Evolutionary conservation across 208 protist species (phyloP).

Genomic region (Trypanosoma mega): DNA sequence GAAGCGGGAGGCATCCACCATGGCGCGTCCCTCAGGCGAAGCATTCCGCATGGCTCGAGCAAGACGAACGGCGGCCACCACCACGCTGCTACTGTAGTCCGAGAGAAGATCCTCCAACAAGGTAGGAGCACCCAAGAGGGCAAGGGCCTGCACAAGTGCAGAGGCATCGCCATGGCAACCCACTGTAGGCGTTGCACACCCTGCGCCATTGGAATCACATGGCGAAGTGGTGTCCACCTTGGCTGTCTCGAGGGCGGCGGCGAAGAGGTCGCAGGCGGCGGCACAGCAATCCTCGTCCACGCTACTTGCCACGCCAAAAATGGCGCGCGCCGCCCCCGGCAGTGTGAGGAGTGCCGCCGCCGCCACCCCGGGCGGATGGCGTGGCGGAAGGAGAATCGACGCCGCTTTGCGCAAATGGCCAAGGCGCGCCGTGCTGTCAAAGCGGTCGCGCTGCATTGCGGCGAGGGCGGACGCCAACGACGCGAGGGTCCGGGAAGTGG

Average conservation of each 20-base stretch:
- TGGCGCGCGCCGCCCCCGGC: constrained; percentile 13
- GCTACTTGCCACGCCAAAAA: constrained; percentile 23
- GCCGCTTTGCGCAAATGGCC: constrained; percentile 13
- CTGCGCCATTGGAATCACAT: too few relatives aligned
- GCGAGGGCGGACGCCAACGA: constrained; percentile 7
- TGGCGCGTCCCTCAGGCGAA: too few relatives aligned
- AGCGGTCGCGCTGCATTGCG: constrained; percentile 22
- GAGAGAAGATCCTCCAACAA: constrained; percentile 37
- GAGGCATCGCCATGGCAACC: too few relatives aligned
- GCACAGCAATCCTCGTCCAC: constrained; percentile 28
- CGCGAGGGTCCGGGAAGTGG: too few relatives aligned
- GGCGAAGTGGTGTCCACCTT: too few relatives aligned
- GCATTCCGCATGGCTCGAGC: constrained; percentile 15
- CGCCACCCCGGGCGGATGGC: constrained; percentile 4
- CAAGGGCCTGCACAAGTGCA: constrained; percentile 29
- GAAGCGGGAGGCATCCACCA: constrained; percentile 31
- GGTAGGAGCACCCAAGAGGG: constrained; percentile 26
- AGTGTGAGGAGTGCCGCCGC: constrained; percentile 19
- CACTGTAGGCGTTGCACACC: too few relatives aligned
- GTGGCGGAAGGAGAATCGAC: constrained; percentile 3
- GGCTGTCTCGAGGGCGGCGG: constrained; percentile 12
- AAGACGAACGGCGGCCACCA: constrained; percentile 24
- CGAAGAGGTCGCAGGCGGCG: constrained; percentile 17
- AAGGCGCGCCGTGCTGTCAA: constrained; percentile 20
- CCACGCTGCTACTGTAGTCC: constrained; percentile 38